phyloP scores from a whole-genome alignment of 2,329 filamentous ascomycete genomes.

The Penicillium sp. region DNA sequence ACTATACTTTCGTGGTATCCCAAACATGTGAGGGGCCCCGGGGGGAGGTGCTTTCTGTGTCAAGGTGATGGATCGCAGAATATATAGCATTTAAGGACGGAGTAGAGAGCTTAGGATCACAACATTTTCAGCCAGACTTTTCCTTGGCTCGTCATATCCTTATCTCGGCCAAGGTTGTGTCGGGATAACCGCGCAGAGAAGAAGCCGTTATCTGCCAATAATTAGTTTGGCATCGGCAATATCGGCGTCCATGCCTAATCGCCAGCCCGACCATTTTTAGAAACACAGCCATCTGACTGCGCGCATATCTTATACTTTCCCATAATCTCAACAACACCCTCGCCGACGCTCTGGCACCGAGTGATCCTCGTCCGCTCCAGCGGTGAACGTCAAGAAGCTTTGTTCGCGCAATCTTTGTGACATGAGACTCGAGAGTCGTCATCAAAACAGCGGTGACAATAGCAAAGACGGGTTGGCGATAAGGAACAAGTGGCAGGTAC shows the following conservation, averaged over 20 bases:
- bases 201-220: background rate
- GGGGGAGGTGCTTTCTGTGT: too few relatives aligned
- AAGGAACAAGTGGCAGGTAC: background rate
- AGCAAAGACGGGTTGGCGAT: background rate
- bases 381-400: background rate
- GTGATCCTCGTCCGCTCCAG: background rate
- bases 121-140: too few relatives aligned
- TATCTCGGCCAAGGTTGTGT: too few relatives aligned
- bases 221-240: background rate
- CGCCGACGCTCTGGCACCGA: background rate
- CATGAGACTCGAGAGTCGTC: background rate
- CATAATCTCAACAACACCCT: too few relatives aligned
- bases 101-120: too few relatives aligned
- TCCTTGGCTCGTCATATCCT: too few relatives aligned
- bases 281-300: too few relatives aligned
- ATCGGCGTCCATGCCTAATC: background rate
- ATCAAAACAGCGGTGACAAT: background rate
- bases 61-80: too few relatives aligned
- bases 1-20: too few relatives aligned
- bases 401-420: background rate
- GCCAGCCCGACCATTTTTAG: background rate
- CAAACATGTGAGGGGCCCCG: too few relatives aligned
- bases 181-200: background rate
- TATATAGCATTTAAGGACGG: too few relatives aligned
- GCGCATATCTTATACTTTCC: too few relatives aligned